phyloP scores from a whole-genome alignment of 2,329 filamentous ascomycete genomes.

The Falciphora oryzae region DNA sequence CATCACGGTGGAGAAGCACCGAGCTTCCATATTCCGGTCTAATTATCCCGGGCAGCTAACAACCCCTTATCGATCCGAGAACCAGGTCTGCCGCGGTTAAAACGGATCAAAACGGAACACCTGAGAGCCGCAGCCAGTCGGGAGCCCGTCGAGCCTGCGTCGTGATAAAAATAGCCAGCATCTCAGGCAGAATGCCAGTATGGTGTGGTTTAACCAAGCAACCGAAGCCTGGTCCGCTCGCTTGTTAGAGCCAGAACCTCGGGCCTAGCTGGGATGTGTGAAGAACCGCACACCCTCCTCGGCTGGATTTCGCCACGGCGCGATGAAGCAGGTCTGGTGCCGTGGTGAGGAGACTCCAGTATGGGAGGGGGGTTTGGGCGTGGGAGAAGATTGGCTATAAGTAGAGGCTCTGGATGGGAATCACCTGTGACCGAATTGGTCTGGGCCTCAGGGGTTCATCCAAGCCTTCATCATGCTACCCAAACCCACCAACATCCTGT shows the following conservation, averaged over 20 bases:
- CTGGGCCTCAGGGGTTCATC: too few species aligned
- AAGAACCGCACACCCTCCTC: background rate
- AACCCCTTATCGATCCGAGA: background rate
- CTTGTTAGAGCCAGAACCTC: background rate
- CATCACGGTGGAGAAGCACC: background rate
- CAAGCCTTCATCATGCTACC: background rate
- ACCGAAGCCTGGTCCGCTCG: background rate
- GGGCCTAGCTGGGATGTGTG: background rate
- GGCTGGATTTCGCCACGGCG: background rate
- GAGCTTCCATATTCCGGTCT: background rate
- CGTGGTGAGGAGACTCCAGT: too few species aligned
- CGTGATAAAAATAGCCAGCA: background rate
- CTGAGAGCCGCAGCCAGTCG: too few species aligned
- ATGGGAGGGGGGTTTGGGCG: too few species aligned
- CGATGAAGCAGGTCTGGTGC: background rate
- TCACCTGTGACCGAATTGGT: too few species aligned
- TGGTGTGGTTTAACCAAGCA: too few species aligned
- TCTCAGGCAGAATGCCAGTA: background rate
- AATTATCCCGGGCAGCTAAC: background rate
- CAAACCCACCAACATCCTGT: background rate
- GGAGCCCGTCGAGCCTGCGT: background rate
- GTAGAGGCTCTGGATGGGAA: too few species aligned
- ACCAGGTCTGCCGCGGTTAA: background rate
- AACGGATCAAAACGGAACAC: background rate
- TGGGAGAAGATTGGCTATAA: too few species aligned